These are phyloP conservation scores for Russula dissimulans DNA, from an alignment of 768 basidiomycete species.

Conservation along the genomic window DNA sequence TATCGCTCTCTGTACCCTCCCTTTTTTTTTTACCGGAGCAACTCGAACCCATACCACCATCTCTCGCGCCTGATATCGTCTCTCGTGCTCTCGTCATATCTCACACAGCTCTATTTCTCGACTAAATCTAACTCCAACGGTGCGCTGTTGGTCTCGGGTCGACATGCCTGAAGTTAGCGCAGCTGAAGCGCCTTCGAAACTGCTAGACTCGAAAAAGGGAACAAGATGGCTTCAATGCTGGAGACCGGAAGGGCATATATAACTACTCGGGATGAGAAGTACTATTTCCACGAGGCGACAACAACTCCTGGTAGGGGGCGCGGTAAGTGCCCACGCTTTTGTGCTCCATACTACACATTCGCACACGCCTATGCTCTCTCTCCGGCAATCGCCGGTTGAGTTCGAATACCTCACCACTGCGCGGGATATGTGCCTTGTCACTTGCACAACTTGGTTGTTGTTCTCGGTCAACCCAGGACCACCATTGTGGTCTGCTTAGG, in stretches of 20 bases:
- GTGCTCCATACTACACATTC: no score
- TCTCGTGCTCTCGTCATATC: no score
- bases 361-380: no score
- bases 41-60: background rate
- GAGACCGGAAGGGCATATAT: background rate
- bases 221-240: background rate
- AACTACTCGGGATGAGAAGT: background rate
- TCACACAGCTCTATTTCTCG: background rate
- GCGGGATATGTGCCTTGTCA: background rate
- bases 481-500: background rate
- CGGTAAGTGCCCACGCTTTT: background rate
- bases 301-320: background rate
- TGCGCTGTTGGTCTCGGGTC: background rate
- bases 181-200: background rate
- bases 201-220: background rate
- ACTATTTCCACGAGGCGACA: background rate
- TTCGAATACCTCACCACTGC: background rate
- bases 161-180: background rate
- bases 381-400: conserved; percentile 4
- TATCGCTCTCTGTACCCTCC: background rate
- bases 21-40: no score
- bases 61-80: background rate
- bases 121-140: background rate
- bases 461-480: background rate
- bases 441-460: background rate